phyloP scores from a whole-genome alignment of 176 grass and related monocot species.

The Aegilops speltoides region DNA sequence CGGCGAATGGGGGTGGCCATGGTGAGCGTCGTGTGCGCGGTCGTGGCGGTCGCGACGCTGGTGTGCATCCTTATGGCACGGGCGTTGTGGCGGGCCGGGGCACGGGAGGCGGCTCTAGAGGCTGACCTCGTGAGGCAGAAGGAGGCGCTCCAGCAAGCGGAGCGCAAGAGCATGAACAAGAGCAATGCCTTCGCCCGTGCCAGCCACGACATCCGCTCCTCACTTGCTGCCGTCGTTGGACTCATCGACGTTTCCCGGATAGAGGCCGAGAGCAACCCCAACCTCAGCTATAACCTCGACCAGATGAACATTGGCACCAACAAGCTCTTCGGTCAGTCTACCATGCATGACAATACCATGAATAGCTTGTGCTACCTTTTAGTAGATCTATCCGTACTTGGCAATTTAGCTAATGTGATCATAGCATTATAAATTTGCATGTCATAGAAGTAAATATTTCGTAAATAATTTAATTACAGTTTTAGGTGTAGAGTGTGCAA shows the following conservation, averaged over 20 bases:
- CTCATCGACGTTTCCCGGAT: conserved; percentile 43
- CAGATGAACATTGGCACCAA: conserved; percentile 50
- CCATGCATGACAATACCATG: background rate
- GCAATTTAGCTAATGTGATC: background rate
- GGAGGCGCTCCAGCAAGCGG: conserved; percentile 67
- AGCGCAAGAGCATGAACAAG: conserved; percentile 92
- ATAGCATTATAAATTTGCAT: background rate
- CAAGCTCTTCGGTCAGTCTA: conserved; percentile 66
- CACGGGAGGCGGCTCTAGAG: conserved; percentile 33
- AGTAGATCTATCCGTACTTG: background rate
- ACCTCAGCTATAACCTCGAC: conserved; percentile 39
- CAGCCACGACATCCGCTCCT: conserved; percentile 70
- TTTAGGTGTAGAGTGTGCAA: background rate
- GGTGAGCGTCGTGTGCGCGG: background rate
- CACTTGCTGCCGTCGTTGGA: conserved; percentile 42
- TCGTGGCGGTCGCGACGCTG: background rate
- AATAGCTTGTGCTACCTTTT: background rate
- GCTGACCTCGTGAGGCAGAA: conserved; percentile 58
- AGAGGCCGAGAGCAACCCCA: conserved; percentile 26
- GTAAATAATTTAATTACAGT: background rate
- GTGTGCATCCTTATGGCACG: conserved; percentile 6
- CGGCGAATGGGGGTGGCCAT: background rate
- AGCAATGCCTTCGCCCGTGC: conserved; percentile 69
- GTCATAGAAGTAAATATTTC: background rate
- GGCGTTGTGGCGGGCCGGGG: background rate